Conservation (phyloP, 2,329 filamentous ascomycete genomes). For the Cladosporium austrohemisphaericum region DNA sequence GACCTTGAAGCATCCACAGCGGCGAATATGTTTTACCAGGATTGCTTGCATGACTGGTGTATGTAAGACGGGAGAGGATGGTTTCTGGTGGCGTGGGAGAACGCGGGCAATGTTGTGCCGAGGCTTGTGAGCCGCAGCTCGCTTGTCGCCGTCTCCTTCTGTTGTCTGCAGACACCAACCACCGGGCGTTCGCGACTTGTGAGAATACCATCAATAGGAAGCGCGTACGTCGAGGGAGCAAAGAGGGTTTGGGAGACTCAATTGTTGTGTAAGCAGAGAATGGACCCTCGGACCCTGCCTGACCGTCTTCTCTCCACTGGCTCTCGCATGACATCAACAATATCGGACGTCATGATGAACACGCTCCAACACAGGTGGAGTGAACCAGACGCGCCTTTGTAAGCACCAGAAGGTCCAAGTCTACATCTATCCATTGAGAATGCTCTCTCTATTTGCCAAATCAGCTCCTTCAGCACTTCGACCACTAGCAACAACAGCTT, state of each 20-base stretch:
- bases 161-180: too few relatives aligned
- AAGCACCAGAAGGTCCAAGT: not conserved
- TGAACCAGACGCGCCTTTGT: not conserved
- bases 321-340: slow-evolving; percentile 14
- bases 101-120: slow-evolving; percentile 2
- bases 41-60: not conserved
- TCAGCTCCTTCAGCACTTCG: slow-evolving; percentile 11
- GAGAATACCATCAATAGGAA: too few relatives aligned
- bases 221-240: too few relatives aligned
- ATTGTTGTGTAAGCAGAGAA: too few relatives aligned
- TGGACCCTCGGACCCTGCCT: too few relatives aligned
- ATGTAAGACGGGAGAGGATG: too few relatives aligned
- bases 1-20: not conserved
- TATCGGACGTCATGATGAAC: slow-evolving; percentile 8
- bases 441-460: slow-evolving; percentile 21
- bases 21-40: not conserved
- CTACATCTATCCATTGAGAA: not conserved
- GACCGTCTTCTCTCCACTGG: too few relatives aligned
- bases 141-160: too few relatives aligned
- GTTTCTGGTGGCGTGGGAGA: too few relatives aligned
- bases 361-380: slow-evolving; percentile 4
- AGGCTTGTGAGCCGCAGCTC: too few relatives aligned
- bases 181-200: too few relatives aligned
- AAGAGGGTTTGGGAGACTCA: too few relatives aligned
- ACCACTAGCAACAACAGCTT: slow-evolving; percentile 17